These are phyloP conservation scores for Macroventuria anomochaeta DNA, from an alignment of 2,329 filamentous ascomycete species.

Conservation along the genomic window DNA sequence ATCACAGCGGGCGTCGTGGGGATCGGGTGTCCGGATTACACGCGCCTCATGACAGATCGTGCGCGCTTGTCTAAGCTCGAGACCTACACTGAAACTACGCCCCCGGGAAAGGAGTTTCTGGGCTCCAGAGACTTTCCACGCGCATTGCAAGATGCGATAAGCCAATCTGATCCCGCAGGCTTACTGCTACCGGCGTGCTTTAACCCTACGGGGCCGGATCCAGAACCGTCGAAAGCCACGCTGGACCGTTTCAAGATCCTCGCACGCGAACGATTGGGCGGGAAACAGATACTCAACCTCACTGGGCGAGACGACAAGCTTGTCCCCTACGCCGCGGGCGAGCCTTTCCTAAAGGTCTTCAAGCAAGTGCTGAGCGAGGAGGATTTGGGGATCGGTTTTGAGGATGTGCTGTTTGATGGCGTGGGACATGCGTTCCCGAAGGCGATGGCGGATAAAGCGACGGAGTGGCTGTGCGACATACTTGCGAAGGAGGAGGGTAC, in stretches of 20 bases:
- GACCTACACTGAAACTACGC: slow-evolving; percentile 63
- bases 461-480: slow-evolving; percentile 64
- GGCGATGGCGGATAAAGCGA: slow-evolving; percentile 71
- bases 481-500: slow-evolving; percentile 30
- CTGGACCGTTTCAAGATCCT: slow-evolving; percentile 34
- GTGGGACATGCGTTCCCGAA: slow-evolving; percentile 73
- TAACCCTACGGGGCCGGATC: slow-evolving; percentile 31
- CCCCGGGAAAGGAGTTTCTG: slow-evolving; percentile 69
- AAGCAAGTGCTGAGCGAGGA: slow-evolving; percentile 64
- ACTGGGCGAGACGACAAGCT: slow-evolving; percentile 73
- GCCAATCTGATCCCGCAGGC: slow-evolving; percentile 75
- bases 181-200: slow-evolving; percentile 63
- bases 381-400: slow-evolving; percentile 60
- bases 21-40: slow-evolving; percentile 90
- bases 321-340: slow-evolving; percentile 70
- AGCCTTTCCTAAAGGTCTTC: slow-evolving; percentile 68
- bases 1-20: slow-evolving; percentile 80
- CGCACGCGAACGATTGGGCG: slow-evolving; percentile 57
- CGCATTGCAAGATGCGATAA: slow-evolving; percentile 68
- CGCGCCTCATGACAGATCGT: slow-evolving; percentile 79
- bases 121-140: slow-evolving; percentile 79
- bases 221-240: slow-evolving; percentile 45
- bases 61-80: slow-evolving; percentile 72
- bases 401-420: slow-evolving; percentile 71
- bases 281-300: slow-evolving; percentile 46